Evolutionary conservation across 2,329 filamentous ascomycete species (phyloP).

Genomic region (Amauroascus verrucosus): DNA sequence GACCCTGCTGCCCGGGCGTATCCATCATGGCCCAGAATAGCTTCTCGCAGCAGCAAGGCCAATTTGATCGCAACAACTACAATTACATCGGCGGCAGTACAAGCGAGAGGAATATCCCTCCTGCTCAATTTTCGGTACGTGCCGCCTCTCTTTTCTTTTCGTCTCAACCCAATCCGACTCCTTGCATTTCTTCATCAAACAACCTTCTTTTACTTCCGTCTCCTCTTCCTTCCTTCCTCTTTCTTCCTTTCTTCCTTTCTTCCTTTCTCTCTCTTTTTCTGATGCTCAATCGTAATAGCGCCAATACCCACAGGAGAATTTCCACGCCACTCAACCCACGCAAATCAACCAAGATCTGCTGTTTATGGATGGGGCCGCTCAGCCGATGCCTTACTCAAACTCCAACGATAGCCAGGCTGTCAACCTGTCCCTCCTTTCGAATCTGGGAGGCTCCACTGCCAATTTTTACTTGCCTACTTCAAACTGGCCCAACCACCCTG

Average conservation of each 20-base stretch:
- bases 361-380: neutral
- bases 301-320: neutral
- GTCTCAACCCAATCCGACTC: too few relatives aligned
- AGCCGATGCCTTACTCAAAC: neutral
- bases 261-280: neutral
- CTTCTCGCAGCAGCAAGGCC: neutral
- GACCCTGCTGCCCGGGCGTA: too few relatives aligned
- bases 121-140: neutral
- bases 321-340: constrained; percentile 18
- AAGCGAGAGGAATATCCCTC: neutral
- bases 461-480: neutral
- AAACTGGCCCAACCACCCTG: neutral
- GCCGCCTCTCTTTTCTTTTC: neutral
- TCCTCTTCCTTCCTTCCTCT: too few relatives aligned
- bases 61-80: neutral
- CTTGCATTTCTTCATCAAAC: too few relatives aligned
- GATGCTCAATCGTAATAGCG: neutral
- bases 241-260: neutral
- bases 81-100: neutral
- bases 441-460: neutral
- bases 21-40: constrained; percentile 6
- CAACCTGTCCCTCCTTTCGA: neutral
- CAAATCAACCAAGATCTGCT: constrained; percentile 23
- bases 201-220: too few relatives aligned
- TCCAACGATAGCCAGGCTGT: neutral